phyloP scores from a whole-genome alignment of 2,329 filamentous ascomycete species.

The Beauveria pseudobassiana region DNA sequence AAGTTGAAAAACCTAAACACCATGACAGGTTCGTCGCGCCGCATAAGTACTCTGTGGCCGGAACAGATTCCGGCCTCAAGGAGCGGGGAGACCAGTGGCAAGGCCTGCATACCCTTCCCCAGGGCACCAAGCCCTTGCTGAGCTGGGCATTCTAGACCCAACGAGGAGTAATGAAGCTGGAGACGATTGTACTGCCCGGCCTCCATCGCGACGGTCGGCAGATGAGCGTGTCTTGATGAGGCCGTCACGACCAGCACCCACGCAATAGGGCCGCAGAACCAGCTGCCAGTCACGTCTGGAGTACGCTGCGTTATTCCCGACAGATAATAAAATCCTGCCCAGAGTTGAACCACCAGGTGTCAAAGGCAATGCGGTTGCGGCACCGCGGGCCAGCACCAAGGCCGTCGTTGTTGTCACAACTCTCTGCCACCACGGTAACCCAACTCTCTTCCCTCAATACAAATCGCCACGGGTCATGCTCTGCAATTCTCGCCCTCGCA shows the following conservation, averaged over 20 bases:
- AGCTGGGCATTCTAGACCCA: slow-evolving; percentile 6
- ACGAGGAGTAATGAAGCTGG: slow-evolving; percentile 3
- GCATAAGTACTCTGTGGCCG: slow-evolving; percentile 43
- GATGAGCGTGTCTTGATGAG: neutral
- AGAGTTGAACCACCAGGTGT: neutral
- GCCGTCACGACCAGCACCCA: slow-evolving; percentile 2
- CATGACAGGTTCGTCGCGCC: slow-evolving; percentile 21
- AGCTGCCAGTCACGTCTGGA: neutral
- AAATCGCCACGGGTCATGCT: slow-evolving; percentile 2
- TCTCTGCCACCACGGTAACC: neutral
- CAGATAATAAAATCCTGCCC: neutral
- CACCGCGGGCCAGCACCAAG: neutral
- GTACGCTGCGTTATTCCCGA: neutral
- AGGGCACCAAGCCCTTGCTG: slow-evolving; percentile 9
- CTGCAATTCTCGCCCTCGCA: slow-evolving; percentile 6
- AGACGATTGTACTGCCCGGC: neutral
- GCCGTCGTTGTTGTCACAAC: neutral
- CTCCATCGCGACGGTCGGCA: neutral
- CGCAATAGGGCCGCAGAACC: neutral
- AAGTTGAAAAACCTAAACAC: slow-evolving; percentile 10
- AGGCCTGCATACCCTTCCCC: neutral
- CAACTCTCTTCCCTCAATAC: neutral
- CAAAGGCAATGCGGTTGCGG: neutral
- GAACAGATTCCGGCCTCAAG: slow-evolving; percentile 39
- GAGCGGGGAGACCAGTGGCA: slow-evolving; percentile 19